Conservation (phyloP, 139 green algal species). For the Coelastrella sp. region DNA sequence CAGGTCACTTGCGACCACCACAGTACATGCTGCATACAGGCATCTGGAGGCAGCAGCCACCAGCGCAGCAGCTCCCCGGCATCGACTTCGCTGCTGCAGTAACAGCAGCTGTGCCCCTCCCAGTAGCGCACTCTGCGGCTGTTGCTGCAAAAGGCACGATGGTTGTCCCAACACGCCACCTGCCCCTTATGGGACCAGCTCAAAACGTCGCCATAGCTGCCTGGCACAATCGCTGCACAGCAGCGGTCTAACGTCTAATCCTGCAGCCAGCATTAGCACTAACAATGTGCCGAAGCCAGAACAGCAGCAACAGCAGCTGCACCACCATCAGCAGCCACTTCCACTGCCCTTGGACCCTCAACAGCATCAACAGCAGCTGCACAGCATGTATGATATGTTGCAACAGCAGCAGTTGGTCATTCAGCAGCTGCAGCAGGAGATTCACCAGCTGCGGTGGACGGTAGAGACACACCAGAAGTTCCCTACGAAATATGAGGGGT, state of each 20-base stretch:
- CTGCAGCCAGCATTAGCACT: background rate
- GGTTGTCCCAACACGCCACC: too few species aligned
- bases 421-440: background rate
- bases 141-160: too few species aligned
- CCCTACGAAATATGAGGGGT: background rate
- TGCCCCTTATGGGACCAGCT: too few species aligned
- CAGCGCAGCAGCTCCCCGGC: too few species aligned
- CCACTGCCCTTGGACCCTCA: background rate
- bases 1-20: too few species aligned
- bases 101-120: too few species aligned
- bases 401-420: slow-evolving; percentile 28
- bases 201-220: too few species aligned
- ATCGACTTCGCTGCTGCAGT: too few species aligned
- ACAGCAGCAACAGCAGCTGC: too few species aligned
- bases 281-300: background rate
- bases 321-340: background rate
- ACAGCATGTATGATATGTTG: background rate
- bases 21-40: too few species aligned
- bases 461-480: background rate
- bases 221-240: background rate
- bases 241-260: background rate
- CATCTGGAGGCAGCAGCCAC: too few species aligned
- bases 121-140: too few species aligned
- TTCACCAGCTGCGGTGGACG: background rate
- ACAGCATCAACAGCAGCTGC: background rate